phyloP scores from a whole-genome alignment of 2,329 filamentous ascomycete species.

The Paecilomyces variotii region DNA sequence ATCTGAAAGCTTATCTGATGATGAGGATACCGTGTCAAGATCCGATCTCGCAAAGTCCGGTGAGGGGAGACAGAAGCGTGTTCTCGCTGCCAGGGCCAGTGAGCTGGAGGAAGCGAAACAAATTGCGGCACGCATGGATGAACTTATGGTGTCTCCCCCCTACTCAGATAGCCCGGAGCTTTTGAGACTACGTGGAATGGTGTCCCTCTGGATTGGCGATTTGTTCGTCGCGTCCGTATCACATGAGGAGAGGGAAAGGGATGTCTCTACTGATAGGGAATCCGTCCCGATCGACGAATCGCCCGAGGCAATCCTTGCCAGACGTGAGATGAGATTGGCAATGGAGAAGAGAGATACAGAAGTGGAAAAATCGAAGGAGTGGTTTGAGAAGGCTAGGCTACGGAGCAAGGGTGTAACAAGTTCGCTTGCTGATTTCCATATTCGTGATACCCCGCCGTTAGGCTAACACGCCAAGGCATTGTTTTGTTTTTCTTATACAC shows the following conservation, averaged over 20 bases:
- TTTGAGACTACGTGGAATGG: constrained; percentile 63
- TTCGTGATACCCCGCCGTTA: constrained; percentile 14
- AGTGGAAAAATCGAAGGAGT: constrained; percentile 22
- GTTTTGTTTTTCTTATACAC: neutral
- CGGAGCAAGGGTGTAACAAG: constrained; percentile 22
- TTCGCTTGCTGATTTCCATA: constrained; percentile 21
- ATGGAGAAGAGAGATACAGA: constrained; percentile 25
- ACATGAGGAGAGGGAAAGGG: constrained; percentile 10
- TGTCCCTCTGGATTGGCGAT: constrained; percentile 68
- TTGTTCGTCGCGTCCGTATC: constrained; percentile 38
- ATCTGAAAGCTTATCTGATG: constrained; percentile 22
- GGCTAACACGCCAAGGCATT: neutral
- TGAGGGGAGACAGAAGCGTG: constrained; percentile 27
- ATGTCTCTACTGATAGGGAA: constrained; percentile 9
- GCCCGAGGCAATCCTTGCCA: constrained; percentile 20
- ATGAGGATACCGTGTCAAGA: constrained; percentile 20
- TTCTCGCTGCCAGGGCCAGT: constrained; percentile 35
- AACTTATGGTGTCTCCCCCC: constrained; percentile 59
- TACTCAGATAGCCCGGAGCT: constrained; percentile 62
- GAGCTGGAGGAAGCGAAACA: constrained; percentile 53
- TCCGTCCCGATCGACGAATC: constrained; percentile 13
- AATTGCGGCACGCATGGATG: constrained; percentile 63
- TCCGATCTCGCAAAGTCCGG: constrained; percentile 15
- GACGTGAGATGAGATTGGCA: constrained; percentile 24
- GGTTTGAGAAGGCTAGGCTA: constrained; percentile 25